Conservation (phyloP, 2,329 filamentous ascomycete genomes). For the Cordyceps militaris region DNA sequence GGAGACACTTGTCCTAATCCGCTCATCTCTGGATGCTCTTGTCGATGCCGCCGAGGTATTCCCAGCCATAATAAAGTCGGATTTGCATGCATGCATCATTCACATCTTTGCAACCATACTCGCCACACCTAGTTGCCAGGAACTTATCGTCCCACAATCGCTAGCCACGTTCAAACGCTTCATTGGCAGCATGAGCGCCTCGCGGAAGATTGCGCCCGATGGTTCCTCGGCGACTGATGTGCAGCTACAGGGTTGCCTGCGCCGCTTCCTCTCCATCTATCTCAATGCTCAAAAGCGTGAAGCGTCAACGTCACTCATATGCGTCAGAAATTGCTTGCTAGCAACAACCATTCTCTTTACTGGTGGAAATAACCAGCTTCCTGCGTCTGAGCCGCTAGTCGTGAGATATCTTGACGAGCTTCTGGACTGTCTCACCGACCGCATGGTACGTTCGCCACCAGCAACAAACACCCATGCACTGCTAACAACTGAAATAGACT, state of each 20-base stretch:
- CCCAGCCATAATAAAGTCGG: conserved; percentile 90
- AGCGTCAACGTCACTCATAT: conserved; percentile 66
- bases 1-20: conserved; percentile 75
- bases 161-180: conserved; percentile 91
- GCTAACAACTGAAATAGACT: conserved; percentile 42
- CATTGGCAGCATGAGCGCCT: conserved; percentile 62
- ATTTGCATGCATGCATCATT: conserved; percentile 91
- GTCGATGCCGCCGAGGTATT: conserved; percentile 95
- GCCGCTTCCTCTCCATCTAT: conserved; percentile 75
- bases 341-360: conserved; percentile 86
- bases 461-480: conserved; percentile 4
- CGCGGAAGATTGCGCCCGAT: conserved; percentile 30
- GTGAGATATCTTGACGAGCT: conserved; percentile 71
- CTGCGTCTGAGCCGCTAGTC: conserved; percentile 68
- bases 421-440: conserved; percentile 73
- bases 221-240: conserved; percentile 47
- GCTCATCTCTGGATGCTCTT: conserved; percentile 74
- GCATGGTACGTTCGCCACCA: conserved; percentile 55
- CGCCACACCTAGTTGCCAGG: conserved; percentile 75
- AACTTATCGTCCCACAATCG: conserved; percentile 80
- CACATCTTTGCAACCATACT: conserved; percentile 95
- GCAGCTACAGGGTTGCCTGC: conserved; percentile 75
- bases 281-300: conserved; percentile 70
- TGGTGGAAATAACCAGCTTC: conserved; percentile 65
- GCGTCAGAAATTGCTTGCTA: conserved; percentile 88